phyloP scores from a whole-genome alignment of 495 filamentous ascomycete species.

The Penicillium odoratum region DNA sequence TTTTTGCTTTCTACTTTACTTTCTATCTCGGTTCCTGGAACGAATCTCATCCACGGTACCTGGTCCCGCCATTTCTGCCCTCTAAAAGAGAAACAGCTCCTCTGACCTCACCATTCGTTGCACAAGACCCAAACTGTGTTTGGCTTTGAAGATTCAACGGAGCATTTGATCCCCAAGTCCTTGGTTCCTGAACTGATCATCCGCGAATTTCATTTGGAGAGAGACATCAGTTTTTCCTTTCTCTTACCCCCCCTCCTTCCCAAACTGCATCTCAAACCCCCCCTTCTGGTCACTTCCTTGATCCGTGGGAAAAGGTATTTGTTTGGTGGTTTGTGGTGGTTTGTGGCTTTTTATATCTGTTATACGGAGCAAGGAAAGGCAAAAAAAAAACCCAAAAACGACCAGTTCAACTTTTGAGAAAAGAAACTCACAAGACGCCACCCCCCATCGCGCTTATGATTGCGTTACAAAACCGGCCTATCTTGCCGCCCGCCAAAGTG shows the following conservation, averaged over 20 bases:
- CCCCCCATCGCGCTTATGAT: constrained; percentile 50
- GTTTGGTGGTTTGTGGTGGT: constrained; percentile 1
- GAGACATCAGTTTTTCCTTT: constrained; percentile 14
- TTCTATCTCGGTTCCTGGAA: not conserved
- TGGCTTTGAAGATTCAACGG: constrained; percentile 15
- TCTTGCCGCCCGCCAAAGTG: constrained; percentile 68
- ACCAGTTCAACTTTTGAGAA: constrained; percentile 8
- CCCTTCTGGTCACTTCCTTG: not conserved
- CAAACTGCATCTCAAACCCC: not conserved
- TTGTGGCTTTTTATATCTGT: not conserved
- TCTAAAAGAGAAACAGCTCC: constrained; percentile 6
- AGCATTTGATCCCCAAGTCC: constrained; percentile 13
- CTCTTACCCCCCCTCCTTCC: not conserved
- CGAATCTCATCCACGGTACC: constrained; percentile 21
- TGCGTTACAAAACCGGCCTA: constrained; percentile 50
- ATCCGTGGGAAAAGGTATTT: not conserved
- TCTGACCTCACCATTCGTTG: constrained; percentile 31
- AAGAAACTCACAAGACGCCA: not conserved
- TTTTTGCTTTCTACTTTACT: constrained; percentile 7
- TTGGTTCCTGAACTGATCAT: constrained; percentile 1
- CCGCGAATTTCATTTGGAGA: not conserved
- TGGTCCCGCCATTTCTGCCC: constrained; percentile 17
- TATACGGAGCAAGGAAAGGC: not conserved
- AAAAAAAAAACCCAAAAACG: not conserved
- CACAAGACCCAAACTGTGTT: constrained; percentile 20